These are phyloP conservation scores for Pythium folliculosum DNA, from an alignment of 352 stramenopile genomes.

Conservation along the genomic window DNA sequence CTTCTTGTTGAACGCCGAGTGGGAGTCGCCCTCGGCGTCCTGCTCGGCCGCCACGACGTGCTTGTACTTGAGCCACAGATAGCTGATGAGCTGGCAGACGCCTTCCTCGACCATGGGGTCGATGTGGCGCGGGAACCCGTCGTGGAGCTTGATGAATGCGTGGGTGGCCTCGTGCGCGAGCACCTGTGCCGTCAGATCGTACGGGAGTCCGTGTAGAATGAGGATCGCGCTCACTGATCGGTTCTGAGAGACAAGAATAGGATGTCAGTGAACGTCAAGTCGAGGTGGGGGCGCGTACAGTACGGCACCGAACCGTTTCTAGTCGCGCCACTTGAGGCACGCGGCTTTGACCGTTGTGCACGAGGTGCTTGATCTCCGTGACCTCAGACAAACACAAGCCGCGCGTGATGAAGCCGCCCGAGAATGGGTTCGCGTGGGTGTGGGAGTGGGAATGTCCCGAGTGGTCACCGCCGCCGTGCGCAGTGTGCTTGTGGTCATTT, in stretches of 20 bases:
- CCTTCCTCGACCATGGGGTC: constrained; percentile 57
- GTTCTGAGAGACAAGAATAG: constrained; percentile 35
- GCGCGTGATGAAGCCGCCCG: constrained; percentile 39
- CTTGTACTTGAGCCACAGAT: constrained; percentile 74
- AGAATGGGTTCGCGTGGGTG: constrained; percentile 29
- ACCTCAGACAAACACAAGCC: constrained; percentile 62
- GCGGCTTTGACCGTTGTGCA: constrained; percentile 36
- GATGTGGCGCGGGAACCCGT: constrained; percentile 51
- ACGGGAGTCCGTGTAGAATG: constrained; percentile 71
- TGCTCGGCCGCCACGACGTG: constrained; percentile 51
- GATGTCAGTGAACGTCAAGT: background rate
- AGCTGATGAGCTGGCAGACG: constrained; percentile 78
- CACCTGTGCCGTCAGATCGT: constrained; percentile 70
- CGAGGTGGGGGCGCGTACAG: background rate
- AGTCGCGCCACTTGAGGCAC: constrained; percentile 48
- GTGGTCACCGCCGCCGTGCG: constrained; percentile 5
- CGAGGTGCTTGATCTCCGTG: constrained; percentile 54
- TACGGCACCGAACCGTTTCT: constrained; percentile 38
- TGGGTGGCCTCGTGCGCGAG: constrained; percentile 78
- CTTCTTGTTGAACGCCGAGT: constrained; percentile 34
- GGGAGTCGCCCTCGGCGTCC: constrained; percentile 12
- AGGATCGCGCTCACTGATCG: constrained; percentile 72
- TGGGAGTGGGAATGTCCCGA: constrained; percentile 21
- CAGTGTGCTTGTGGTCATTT: constrained; percentile 47
- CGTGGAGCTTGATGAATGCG: constrained; percentile 70